Evolutionary conservation across 1,284 basidiomycete genomes (phyloP).

Genomic region (Irpex lacteus): DNA sequence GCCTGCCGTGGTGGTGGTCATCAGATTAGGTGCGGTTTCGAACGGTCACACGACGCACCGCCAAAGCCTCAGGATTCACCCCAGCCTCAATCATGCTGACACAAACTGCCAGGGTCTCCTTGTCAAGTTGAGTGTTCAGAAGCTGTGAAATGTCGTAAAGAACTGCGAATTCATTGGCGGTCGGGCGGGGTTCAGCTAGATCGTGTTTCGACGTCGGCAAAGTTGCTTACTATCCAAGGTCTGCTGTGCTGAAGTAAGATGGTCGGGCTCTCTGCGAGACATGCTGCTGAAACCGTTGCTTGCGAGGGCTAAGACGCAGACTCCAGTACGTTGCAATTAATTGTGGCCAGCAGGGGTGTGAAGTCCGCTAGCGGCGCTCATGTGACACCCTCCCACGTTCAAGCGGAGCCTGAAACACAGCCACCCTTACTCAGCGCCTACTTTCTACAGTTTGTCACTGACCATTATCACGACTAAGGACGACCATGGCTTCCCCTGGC

Average conservation of each 20-base stretch:
- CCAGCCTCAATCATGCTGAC: conserved; percentile 84
- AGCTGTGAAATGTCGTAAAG: conserved; percentile 82
- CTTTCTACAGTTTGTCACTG: conserved; percentile 10
- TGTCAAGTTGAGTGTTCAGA: conserved; percentile 78
- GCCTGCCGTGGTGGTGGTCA: conserved; percentile 42
- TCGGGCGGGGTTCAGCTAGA: no score
- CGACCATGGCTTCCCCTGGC: conserved; percentile 34
- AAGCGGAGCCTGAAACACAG: not conserved
- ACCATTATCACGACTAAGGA: conserved; percentile 8
- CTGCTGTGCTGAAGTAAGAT: conserved; percentile 71
- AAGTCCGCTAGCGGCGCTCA: conserved; percentile 6
- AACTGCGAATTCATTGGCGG: conserved; percentile 39
- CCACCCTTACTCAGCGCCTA: conserved; percentile 15
- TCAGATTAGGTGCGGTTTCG: not conserved
- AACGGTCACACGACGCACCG: conserved; percentile 50
- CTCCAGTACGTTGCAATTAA: no score
- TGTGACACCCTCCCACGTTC: not conserved
- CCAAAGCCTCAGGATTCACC: conserved; percentile 82
- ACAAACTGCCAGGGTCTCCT: conserved; percentile 79
- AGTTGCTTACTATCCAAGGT: conserved; percentile 68
- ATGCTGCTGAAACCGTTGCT: conserved; percentile 13
- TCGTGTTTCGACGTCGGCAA: no score
- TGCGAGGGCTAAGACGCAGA: not conserved
- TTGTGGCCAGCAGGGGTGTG: not conserved
- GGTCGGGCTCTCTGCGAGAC: conserved; percentile 52